Base-by-base conservation (phyloP, 2,329 filamentous ascomycete genomes). In the Chrysoporthe austroafricana region DNA sequence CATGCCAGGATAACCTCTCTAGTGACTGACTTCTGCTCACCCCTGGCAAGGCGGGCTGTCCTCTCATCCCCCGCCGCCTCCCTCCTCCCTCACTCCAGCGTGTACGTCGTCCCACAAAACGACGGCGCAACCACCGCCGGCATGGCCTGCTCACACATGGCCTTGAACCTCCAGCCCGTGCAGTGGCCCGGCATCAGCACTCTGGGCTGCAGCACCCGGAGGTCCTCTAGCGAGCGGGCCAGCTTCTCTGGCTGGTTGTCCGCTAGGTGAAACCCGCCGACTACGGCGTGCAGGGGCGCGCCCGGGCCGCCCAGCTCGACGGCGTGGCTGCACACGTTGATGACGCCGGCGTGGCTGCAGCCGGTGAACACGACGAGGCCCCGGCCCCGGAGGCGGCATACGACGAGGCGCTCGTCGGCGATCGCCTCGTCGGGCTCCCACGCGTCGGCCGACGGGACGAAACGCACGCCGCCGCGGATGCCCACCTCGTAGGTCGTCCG, bases 341-440 rank as follows among this genome's bases (percentile, higher is more conserved):
- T 81, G 8, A 87, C 81, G 0, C 85, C 85, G 0, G 84, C 83
- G 66, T 87, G 85, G 70, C 82, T 84, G 75, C 85, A 87, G 13
- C 84, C 85, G 0, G 84, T 86, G 72, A 87, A 85, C 26, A 87
- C 77, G 1, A 87, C 82, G 2, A 87, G 77, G 0, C 85, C 85
- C 69, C 82, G 83, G 14, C 76, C 83, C 76, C 83, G 85, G 26
- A 87, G 72, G 64, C 83, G 82, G 70, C 83, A 85, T 73, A 83
- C 80, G n/a, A 87, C 76, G 56, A 86, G 81, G 13, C 85, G 78
- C 72, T 88, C 85, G 66, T 87, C 84, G 7, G 74, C 69, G 68
- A 87, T 86, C 26, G 79, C 69, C 70, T 85, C 81, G 70, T 86
- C 84, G 0, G 77, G 77, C 52, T 77, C 77, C 85, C 84, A 86